phyloP scores from a whole-genome alignment of 441 rosid genomes.

The Gossypium davidsonii region DNA sequence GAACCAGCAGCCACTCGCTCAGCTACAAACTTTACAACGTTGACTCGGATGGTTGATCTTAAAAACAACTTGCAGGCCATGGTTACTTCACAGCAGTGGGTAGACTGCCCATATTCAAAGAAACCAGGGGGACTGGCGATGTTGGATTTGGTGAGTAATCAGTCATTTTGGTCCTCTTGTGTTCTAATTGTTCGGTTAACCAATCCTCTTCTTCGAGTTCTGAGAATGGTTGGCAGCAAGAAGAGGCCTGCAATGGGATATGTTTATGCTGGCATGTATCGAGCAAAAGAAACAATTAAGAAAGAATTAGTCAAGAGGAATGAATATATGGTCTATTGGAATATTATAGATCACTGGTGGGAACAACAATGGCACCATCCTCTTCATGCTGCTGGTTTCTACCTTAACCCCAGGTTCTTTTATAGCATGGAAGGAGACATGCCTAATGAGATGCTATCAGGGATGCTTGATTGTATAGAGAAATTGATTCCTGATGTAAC shows the following conservation, averaged over 20 bases:
- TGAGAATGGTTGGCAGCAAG: constrained; percentile 46
- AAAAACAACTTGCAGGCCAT: constrained; percentile 65
- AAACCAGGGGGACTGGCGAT: constrained; percentile 60
- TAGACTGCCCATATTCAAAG: constrained; percentile 59
- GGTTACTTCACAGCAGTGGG: constrained; percentile 91
- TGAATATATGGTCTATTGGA: constrained; percentile 72
- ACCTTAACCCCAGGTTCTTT: constrained; percentile 83
- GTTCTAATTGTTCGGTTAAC: constrained; percentile 44
- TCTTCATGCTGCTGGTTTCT: constrained; percentile 83
- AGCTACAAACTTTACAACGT: constrained; percentile 66
- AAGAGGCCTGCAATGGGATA: constrained; percentile 87
- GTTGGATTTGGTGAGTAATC: constrained; percentile 54
- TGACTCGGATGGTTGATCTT: constrained; percentile 49
- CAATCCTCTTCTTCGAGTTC: constrained; percentile 56
- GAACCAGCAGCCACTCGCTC: constrained; percentile 50
- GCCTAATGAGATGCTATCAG: constrained; percentile 55
- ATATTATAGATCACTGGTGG: constrained; percentile 77
- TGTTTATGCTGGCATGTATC: constrained; percentile 69
- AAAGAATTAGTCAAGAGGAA: constrained; percentile 58
- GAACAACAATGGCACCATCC: constrained; percentile 59
- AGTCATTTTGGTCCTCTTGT: constrained; percentile 72
- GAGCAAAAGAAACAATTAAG: constrained; percentile 76
- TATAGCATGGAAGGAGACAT: constrained; percentile 61
- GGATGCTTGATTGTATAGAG: constrained; percentile 83
- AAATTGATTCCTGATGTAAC: constrained; percentile 59